Percentiles rank a stretch among this genome's conserved stretches.
These are phyloP conservation scores for Boletus reticuloceps DNA, from an alignment of 768 basidiomycete genomes.

Conservation along the genomic window DNA sequence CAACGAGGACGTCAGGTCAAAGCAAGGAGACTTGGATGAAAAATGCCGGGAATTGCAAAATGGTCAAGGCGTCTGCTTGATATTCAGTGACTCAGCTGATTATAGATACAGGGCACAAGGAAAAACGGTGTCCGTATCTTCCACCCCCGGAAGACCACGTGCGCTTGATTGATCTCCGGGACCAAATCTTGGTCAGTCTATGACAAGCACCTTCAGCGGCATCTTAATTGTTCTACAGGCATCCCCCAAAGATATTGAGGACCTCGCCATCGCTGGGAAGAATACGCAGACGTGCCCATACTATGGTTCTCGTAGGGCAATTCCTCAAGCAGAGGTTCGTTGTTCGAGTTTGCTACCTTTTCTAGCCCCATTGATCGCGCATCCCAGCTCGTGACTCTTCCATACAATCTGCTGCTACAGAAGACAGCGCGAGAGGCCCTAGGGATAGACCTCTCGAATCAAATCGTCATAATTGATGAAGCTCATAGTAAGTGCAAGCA, in stretches of 20 bases:
- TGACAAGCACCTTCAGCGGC: background rate
- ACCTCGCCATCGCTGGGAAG: constrained; percentile 73
- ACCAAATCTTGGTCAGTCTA: constrained; percentile 69
- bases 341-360: background rate
- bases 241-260: constrained; percentile 90
- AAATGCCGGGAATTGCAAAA: constrained; percentile 78
- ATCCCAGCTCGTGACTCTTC: constrained; percentile 78
- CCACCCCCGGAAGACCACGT: constrained; percentile 68
- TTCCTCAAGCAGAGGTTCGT: constrained; percentile 84
- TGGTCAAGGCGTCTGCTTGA: constrained; percentile 38
- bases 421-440: constrained; percentile 81
- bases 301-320: constrained; percentile 85
- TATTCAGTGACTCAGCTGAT: constrained; percentile 1
- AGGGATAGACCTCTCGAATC: constrained; percentile 79
- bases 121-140: constrained; percentile 72
- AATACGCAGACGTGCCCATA: constrained; percentile 81
- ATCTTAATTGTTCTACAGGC: constrained; percentile 49
- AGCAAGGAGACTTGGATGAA: constrained; percentile 76
- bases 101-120: constrained; percentile 49
- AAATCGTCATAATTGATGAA: constrained; percentile 91
- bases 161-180: constrained; percentile 77
- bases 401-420: constrained; percentile 89
- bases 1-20: constrained; percentile 69
- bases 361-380: background rate
- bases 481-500: constrained; percentile 75